Base-by-base conservation (phyloP, 345 rosid species). In the Noccaea caerulescens region DNA sequence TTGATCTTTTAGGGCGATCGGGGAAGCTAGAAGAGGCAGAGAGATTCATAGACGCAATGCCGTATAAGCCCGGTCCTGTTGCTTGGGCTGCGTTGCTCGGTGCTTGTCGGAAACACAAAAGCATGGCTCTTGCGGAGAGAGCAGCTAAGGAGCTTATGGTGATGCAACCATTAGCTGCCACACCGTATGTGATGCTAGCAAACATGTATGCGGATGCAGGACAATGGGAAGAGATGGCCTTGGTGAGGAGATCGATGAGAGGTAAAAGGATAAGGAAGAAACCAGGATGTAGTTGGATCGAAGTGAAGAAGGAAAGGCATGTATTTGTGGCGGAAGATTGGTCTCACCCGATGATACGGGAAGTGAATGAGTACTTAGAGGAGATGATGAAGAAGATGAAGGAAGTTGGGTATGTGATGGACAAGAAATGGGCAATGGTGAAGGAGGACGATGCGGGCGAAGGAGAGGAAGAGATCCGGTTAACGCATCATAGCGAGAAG, bases 231-330 rank as follows among this genome's bases (percentile, higher is more conserved):
- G 84, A 91, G 55, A 76, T 83, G 58, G 91, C 88, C 0, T 69
- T 63, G 9, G 73, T 91, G 43, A 82, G 97, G 80, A 87, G 77
- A 84, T 77, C 82, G 45, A 93, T 91, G 98, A 84, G 91, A 43
- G 86, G 77, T 36, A 80, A 85, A 62, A 91, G 97, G 11, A 76
- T 89, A 57, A 88, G 77, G 85, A 93, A 93, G 86, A 86, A 79
- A 43, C 97, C 96, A 0, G 97, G 96, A 10, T 93, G 92, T 76
- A 91, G 97, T 71, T 91, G 98, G 98, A 83, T 93, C 5, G 96
- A 89, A 75, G 77, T 91, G 53, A 81, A 84, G 63, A 85, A 79
- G 67, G 81, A 77, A 54, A 78, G 70, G 34, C 90, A 93, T 47
- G 88, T 87, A 5, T 93, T 93, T 59, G 87, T 93, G 3, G 94